A percentile compares a stretch with the other conserved stretches of the same genome.
phyloP scores from a whole-genome alignment of 1,139 yeast genomes.

The Scheffersomyces stambukii region DNA sequence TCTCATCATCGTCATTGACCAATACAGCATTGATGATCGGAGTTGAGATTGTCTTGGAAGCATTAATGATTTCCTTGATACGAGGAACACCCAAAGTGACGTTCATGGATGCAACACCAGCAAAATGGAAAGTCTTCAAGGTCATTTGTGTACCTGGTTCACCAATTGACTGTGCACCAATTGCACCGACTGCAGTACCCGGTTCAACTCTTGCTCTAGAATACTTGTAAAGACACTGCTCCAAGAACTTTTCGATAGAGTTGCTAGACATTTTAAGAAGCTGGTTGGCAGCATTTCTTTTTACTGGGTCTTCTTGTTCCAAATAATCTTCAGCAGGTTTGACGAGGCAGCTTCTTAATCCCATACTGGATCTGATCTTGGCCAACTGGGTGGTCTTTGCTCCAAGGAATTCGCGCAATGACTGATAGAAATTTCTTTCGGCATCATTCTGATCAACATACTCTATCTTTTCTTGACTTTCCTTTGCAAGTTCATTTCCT shows the following conservation, averaged over 20 bases:
- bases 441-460: constrained; percentile 81
- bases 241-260: constrained; percentile 65
- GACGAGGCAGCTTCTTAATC: constrained; percentile 28
- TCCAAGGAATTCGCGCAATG: constrained; percentile 60
- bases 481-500: constrained; percentile 49
- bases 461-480: constrained; percentile 44
- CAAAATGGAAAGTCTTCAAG: constrained; percentile 97
- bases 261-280: constrained; percentile 63
- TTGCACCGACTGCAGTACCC: constrained; percentile 99
- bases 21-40: constrained; percentile 94
- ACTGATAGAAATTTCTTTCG: constrained; percentile 74
- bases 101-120: constrained; percentile 99
- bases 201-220: constrained; percentile 94
- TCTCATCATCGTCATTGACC: constrained; percentile 90
- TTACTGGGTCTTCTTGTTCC: constrained; percentile 46
- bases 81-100: constrained; percentile 99
- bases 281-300: constrained; percentile 60
- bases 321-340: constrained; percentile 50
- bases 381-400: constrained; percentile 59
- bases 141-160: constrained; percentile 99
- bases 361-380: constrained; percentile 51
- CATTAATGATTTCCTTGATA: constrained; percentile 96
- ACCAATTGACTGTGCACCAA: constrained; percentile 98
- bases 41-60: constrained; percentile 90
- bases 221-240: constrained; percentile 77